Evolutionary conservation across 2,329 filamentous ascomycete species (phyloP).

Genomic region (Seiridium unicorne): DNA sequence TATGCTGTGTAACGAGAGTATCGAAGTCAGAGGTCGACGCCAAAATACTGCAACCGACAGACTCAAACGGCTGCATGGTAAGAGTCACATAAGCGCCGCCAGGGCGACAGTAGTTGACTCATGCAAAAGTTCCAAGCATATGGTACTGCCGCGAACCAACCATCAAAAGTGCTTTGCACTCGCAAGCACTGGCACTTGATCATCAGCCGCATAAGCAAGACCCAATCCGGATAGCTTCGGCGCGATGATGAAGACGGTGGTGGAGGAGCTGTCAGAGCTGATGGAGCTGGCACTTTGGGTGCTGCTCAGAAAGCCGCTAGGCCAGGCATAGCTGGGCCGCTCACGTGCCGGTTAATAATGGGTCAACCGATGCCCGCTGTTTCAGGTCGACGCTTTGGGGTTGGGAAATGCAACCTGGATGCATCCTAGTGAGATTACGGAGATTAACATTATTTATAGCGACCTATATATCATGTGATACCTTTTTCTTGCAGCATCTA

Average conservation of each 20-base stretch:
- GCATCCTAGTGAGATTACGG: not conserved
- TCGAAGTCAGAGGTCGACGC: too few species aligned
- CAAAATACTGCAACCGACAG: too few species aligned
- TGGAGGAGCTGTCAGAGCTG: not conserved
- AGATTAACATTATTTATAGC: not conserved
- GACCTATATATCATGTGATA: too few species aligned
- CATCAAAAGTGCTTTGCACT: not conserved
- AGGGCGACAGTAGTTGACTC: not conserved
- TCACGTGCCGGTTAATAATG: slow-evolving; percentile 7
- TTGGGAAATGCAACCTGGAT: not conserved
- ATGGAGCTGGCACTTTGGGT: not conserved
- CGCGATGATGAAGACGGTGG: too few species aligned
- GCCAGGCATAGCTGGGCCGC: not conserved
- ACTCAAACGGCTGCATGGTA: too few species aligned
- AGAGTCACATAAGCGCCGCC: too few species aligned
- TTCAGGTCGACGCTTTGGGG: slow-evolving; percentile 1
- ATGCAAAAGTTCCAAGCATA: not conserved
- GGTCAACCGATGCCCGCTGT: not conserved
- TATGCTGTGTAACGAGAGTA: too few species aligned
- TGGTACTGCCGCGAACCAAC: not conserved
- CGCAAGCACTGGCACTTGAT: not conserved
- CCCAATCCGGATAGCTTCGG: too few species aligned
- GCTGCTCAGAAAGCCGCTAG: not conserved
- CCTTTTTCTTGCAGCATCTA: too few species aligned
- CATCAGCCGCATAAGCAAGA: not conserved